Conservation (phyloP, 371 early-diverging fungal genomes). For the Rozella allomycis region DNA sequence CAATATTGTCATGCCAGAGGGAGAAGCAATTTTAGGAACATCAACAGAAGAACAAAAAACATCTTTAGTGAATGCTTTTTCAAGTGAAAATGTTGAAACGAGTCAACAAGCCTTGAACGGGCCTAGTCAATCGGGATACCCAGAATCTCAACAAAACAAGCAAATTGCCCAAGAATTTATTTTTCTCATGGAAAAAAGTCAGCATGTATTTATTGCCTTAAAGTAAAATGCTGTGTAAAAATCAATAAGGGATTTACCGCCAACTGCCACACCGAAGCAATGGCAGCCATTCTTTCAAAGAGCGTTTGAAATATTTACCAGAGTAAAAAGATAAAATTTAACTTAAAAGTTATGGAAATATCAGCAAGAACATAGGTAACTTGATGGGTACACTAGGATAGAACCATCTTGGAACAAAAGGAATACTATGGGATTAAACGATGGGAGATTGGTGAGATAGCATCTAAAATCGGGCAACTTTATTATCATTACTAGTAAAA, state of each 20-base stretch:
- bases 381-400: slow-evolving; percentile 4
- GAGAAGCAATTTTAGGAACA: too few relatives aligned
- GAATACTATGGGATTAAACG: slow-evolving; percentile 77
- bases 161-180: slow-evolving; percentile 41
- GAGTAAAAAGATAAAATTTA: slow-evolving; percentile 19
- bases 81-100: too few relatives aligned
- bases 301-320: slow-evolving; percentile 87
- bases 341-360: slow-evolving; percentile 62
- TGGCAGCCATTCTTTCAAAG: slow-evolving; percentile 70
- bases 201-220: slow-evolving; percentile 81
- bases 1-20: too few relatives aligned
- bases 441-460: slow-evolving; percentile 93
- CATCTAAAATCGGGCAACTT: slow-evolving; percentile 87
- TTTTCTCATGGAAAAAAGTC: slow-evolving; percentile 82
- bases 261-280: slow-evolving; percentile 18
- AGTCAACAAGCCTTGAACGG: too few relatives aligned
- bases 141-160: background rate
- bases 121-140: too few relatives aligned
- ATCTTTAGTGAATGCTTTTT: too few relatives aligned
- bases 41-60: too few relatives aligned
- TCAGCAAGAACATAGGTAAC: slow-evolving; percentile 65
- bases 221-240: slow-evolving; percentile 34
- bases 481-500: slow-evolving; percentile 62
- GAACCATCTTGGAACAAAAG: slow-evolving; percentile 55
- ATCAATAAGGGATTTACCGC: slow-evolving; percentile 36